Evolutionary conservation across 2,329 filamentous ascomycete species (phyloP).

Genomic region (Diaporthe sp.): DNA sequence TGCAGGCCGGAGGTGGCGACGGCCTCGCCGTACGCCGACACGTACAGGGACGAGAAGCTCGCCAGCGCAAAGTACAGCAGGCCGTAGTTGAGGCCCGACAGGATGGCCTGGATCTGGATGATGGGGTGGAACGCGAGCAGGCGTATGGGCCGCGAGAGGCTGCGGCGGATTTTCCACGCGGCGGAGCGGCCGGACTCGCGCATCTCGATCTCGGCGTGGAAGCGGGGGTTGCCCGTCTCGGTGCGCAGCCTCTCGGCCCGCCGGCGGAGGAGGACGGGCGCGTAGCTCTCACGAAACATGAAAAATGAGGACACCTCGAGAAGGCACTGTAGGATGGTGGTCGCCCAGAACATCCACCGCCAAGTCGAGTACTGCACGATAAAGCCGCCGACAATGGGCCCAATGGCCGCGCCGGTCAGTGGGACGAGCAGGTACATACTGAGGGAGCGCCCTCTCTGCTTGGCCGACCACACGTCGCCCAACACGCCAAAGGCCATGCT

Average conservation of each 20-base stretch:
- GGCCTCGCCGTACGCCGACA: slow-evolving; percentile 65
- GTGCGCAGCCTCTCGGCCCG: slow-evolving; percentile 5
- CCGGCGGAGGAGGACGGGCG: slow-evolving; percentile 50
- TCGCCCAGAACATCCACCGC: slow-evolving; percentile 63
- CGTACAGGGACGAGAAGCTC: slow-evolving; percentile 71
- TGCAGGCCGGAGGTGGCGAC: slow-evolving; percentile 73
- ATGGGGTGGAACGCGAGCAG: slow-evolving; percentile 72
- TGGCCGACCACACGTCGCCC: slow-evolving; percentile 60
- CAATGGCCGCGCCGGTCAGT: slow-evolving; percentile 55
- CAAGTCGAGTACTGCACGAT: slow-evolving; percentile 54
- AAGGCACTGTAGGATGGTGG: slow-evolving; percentile 56
- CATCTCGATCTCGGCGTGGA: slow-evolving; percentile 55
- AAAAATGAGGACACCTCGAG: slow-evolving; percentile 51
- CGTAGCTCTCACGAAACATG: slow-evolving; percentile 57
- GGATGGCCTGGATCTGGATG: slow-evolving; percentile 67
- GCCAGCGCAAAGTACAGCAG: slow-evolving; percentile 75
- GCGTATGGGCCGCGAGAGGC: slow-evolving; percentile 68
- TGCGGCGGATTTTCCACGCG: slow-evolving; percentile 46
- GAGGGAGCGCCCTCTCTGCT: slow-evolving; percentile 60
- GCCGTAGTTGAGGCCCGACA: slow-evolving; percentile 73
- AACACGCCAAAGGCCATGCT: slow-evolving; percentile 62
- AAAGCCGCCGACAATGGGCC: slow-evolving; percentile 57
- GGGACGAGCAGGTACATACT: slow-evolving; percentile 56
- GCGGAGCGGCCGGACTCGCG: slow-evolving; percentile 50
- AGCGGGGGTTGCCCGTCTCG: slow-evolving; percentile 42